Base-by-base conservation (phyloP, 1,284 basidiomycete genomes). In the Pseudozyma sp. region DNA sequence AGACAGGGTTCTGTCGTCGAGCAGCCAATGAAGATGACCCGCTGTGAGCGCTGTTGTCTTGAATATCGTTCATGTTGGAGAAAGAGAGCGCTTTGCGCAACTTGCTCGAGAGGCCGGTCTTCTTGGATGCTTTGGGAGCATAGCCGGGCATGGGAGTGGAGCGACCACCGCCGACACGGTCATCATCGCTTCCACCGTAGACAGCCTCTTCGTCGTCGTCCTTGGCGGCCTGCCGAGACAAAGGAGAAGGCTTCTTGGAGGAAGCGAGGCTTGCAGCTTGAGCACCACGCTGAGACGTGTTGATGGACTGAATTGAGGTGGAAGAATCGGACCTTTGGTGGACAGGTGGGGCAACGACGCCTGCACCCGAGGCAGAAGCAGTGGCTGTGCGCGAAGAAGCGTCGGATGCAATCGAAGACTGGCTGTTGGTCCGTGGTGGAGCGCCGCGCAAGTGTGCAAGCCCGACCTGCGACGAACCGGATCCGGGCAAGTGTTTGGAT, bases 41-140 rank as follows among this genome's bases (percentile, higher is more conserved):
- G 45, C 53, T 45, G 19, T 64, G 42, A 10, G 58, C 49, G 6
- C 47, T 40, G 11, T 56, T 52, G 11, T 70, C 57, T 39, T 70
- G 70, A 19, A 79, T 67, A 25, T 81, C 79, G 49, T 70, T 70
- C 68, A 80, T 70, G 45, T 72, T 79, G 50, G 74, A 77, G 47
- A 82, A 75, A 25, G 80, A 80, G 19, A 82, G 56, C 3, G 81
- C 79, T 45, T 81, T 82, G 39, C 77, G 72, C 2, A 82, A 78
- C 62, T 78, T 80, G 70, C 71, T 71, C 25, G 76, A 74, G 13
- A 79, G 59, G 25, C 79, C 78, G 11, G 76, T 78, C 67, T 82
- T 81, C 38, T 78, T 77, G 38, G 72, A 50, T 10, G 63, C 13
- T 39, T 76, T 72, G 60, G 69, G 55, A 21, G 70, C 66, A 16